Conservation (phyloP, 495 filamentous ascomycete species). For the Penicillium roqueforti region DNA sequence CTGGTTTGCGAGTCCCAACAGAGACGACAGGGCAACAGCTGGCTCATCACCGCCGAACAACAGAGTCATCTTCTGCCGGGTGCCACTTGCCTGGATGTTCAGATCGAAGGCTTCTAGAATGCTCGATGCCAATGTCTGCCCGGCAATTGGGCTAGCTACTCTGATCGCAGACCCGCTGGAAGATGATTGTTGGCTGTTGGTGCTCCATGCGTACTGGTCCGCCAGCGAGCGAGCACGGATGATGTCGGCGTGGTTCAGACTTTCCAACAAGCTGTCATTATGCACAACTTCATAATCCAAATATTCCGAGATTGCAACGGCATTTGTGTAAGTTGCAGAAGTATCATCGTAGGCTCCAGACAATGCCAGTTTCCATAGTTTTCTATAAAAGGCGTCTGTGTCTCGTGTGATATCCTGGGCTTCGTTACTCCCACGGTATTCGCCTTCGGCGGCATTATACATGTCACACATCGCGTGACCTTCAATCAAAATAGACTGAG, state of each 20-base stretch:
- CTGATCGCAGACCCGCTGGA: conserved; percentile 32
- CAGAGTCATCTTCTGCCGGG: conserved; percentile 53
- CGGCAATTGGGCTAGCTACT: conserved; percentile 56
- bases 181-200: conserved; percentile 55
- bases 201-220: conserved; percentile 60
- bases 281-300: conserved; percentile 70
- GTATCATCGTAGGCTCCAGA: conserved; percentile 30
- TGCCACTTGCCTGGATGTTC: conserved; percentile 42
- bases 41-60: conserved; percentile 68
- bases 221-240: conserved; percentile 59
- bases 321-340: conserved; percentile 52
- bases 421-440: conserved; percentile 38
- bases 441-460: conserved; percentile 31
- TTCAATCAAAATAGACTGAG: conserved; percentile 54
- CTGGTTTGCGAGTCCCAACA: conserved; percentile 51
- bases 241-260: conserved; percentile 49
- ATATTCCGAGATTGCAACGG: conserved; percentile 63
- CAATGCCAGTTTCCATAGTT: conserved; percentile 38
- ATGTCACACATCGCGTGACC: conserved; percentile 54
- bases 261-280: conserved; percentile 58
- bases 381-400: conserved; percentile 49
- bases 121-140: conserved; percentile 60
- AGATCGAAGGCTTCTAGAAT: conserved; percentile 52
- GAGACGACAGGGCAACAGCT: conserved; percentile 71
- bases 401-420: conserved; percentile 34